These are phyloP conservation scores for Penicillium manginii DNA, from an alignment of 495 filamentous ascomycete species.

Conservation along the genomic window DNA sequence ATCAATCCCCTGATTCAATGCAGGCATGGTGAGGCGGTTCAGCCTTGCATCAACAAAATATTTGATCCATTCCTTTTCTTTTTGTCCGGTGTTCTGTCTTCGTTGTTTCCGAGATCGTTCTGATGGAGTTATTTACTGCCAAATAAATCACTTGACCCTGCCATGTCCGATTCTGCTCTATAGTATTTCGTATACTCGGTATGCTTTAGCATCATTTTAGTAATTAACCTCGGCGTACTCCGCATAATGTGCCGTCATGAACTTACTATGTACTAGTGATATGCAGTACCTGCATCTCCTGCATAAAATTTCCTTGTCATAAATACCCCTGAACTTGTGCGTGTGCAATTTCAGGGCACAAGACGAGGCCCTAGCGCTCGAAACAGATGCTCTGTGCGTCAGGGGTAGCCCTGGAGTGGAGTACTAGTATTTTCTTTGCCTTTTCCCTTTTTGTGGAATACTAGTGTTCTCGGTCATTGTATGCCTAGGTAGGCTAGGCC, in stretches of 20 bases:
- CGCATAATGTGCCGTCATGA: too few species aligned
- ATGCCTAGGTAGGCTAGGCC: too few species aligned
- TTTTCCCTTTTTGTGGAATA: not conserved
- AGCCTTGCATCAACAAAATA: not conserved
- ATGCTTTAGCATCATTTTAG: not conserved
- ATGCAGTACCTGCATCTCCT: not conserved
- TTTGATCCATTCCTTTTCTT: not conserved
- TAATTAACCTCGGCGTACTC: not conserved
- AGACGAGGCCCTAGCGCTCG: not conserved
- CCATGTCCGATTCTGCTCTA: not conserved
- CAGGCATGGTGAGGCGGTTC: not conserved
- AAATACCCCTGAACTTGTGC: not conserved
- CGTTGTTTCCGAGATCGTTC: not conserved
- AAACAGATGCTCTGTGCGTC: slow-evolving; percentile 1
- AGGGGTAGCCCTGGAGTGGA: slow-evolving; percentile 1
- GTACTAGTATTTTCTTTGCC: not conserved
- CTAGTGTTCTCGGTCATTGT: not conserved
- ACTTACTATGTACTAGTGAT: not conserved
- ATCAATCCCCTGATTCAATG: not conserved
- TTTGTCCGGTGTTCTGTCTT: not conserved
- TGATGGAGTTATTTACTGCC: not conserved
- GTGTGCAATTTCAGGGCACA: not conserved
- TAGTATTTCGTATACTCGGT: not conserved
- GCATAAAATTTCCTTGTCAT: not conserved
- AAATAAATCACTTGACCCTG: slow-evolving; percentile 1